Evolutionary conservation across 2,329 filamentous ascomycete species (phyloP).

Genomic region (Graphiopsis chlorocephala): DNA sequence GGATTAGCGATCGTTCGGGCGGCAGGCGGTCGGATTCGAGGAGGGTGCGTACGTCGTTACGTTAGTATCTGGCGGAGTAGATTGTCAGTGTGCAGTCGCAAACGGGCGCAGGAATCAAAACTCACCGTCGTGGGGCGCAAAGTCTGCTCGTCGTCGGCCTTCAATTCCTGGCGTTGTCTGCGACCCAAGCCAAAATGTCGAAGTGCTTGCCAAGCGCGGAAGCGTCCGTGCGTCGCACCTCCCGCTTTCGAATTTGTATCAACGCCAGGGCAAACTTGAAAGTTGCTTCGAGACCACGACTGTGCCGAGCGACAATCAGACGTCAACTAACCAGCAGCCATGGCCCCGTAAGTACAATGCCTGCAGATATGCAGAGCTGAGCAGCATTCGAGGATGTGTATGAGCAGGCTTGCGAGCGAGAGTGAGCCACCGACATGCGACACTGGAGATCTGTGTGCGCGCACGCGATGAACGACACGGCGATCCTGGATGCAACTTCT

Average conservation of each 20-base stretch:
- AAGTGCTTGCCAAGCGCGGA: constrained; percentile 11
- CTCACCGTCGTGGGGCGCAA: constrained; percentile 14
- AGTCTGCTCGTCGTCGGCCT: constrained; percentile 15
- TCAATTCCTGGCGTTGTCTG: constrained; percentile 6
- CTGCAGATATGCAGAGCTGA: neutral
- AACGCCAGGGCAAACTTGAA: neutral
- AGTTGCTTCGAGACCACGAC: constrained; percentile 12
- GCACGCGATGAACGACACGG: constrained; percentile 1
- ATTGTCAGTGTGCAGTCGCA: constrained; percentile 13
- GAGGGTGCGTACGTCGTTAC: constrained; percentile 16
- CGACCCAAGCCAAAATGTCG: neutral
- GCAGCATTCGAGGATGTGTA: constrained; percentile 5
- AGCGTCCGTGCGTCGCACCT: constrained; percentile 6
- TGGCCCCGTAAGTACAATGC: constrained; percentile 26
- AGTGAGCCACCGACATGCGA: constrained; percentile 3
- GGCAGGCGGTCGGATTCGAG: neutral
- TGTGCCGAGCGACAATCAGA: constrained; percentile 10
- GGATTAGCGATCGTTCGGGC: constrained; percentile 18
- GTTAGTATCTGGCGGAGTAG: constrained; percentile 15
- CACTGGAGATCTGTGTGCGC: neutral
- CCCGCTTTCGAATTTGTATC: constrained; percentile 13
- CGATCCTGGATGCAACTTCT: neutral
- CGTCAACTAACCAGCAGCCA: constrained; percentile 19
- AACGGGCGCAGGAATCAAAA: constrained; percentile 8
- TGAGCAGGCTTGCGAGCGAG: neutral